Conservation (phyloP, 2,329 filamentous ascomycete genomes). For the Aspergillus udagawae region DNA sequence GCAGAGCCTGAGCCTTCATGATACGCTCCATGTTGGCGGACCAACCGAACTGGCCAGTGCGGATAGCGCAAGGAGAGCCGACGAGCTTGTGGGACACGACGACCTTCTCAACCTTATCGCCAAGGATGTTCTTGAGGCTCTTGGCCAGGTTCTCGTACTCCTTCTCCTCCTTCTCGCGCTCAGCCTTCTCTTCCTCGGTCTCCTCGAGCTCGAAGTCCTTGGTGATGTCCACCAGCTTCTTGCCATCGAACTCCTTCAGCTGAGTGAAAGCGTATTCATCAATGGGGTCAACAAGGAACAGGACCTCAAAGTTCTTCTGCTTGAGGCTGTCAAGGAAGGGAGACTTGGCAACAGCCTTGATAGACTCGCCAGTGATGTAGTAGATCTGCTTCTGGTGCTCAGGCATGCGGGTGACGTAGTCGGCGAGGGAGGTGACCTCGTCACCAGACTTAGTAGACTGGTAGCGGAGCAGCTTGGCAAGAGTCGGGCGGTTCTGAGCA, state of each 20-base stretch:
- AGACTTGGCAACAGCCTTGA: constrained; percentile 96
- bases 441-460: constrained; percentile 98
- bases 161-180: constrained; percentile 96
- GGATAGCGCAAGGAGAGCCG: constrained; percentile 93
- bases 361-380: constrained; percentile 99
- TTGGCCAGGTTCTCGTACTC: constrained; percentile 93
- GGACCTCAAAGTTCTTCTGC: constrained; percentile 98
- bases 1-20: constrained; percentile 99
- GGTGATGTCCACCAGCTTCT: constrained; percentile 99
- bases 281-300: constrained; percentile 99
- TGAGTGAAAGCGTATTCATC: constrained; percentile 99
- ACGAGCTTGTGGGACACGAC: constrained; percentile 97
- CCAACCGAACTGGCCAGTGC: constrained; percentile 99
- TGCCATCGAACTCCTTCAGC: constrained; percentile 99
- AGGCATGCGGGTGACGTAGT: constrained; percentile 99
- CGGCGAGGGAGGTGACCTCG: constrained; percentile 86
- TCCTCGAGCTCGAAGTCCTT: constrained; percentile 99
- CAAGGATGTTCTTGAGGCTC: constrained; percentile 97
- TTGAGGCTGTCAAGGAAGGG: constrained; percentile 98
- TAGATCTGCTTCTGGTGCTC: constrained; percentile 99
- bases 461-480: constrained; percentile 98
- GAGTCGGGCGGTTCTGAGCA: constrained; percentile 85
- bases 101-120: constrained; percentile 99
- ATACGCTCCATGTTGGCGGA: constrained; percentile 99
- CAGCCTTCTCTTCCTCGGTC: constrained; percentile 98